A percentile compares a stretch with the other conserved stretches of the same genome.
Conservation (phyloP, 1,284 basidiomycete genomes). For the Cystobasidium pallidum region DNA sequence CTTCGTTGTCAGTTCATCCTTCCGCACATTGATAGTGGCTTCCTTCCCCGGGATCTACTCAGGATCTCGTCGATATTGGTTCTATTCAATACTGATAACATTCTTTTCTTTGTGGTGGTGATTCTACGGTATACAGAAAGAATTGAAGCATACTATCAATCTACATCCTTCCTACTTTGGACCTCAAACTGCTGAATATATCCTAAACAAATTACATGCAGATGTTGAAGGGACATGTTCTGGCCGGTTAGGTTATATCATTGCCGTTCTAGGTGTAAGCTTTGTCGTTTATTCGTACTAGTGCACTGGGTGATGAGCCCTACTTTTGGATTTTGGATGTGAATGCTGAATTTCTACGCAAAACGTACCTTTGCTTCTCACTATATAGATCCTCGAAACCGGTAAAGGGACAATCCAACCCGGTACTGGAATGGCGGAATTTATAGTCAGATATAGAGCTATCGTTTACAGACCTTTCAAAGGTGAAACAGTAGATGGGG, state of each 20-base stretch:
- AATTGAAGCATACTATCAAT: conserved; percentile 91
- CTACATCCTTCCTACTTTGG: conserved; percentile 98
- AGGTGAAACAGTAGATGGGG: conserved; percentile 95
- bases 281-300: conserved; percentile 39
- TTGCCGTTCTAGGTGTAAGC: conserved; percentile 76
- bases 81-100: too few species aligned
- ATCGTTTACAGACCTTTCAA: conserved; percentile 99
- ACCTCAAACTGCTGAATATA: conserved; percentile 88
- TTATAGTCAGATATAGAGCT: conserved; percentile 59
- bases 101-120: conserved; percentile 13
- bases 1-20: conserved; percentile 36
- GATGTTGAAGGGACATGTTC: conserved; percentile 98
- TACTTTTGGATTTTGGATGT: neutral
- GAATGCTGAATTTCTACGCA: too few species aligned
- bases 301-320: neutral
- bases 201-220: conserved; percentile 88
- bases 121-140: conserved; percentile 67
- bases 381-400: conserved; percentile 71
- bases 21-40: neutral
- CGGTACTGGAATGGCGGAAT: conserved; percentile 68
- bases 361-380: too few species aligned
- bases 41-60: too few species aligned
- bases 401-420: conserved; percentile 88
- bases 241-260: conserved; percentile 95
- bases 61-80: too few species aligned